phyloP scores from a whole-genome alignment of 805 yeast genomes.

The Osmozyma mogii region DNA sequence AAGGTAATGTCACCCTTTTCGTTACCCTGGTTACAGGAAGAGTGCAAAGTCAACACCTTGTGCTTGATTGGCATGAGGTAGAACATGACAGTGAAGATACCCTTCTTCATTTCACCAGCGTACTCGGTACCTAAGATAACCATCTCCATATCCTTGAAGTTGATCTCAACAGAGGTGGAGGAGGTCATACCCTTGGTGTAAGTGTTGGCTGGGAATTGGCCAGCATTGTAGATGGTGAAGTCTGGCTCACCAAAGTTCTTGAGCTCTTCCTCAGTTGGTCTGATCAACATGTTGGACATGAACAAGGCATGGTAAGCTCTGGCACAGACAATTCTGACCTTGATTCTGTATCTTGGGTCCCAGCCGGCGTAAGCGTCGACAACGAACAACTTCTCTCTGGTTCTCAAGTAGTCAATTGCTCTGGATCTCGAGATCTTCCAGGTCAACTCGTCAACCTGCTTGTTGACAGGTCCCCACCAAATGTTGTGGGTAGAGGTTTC shows the following conservation, averaged over 20 bases:
- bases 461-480: slow-evolving; percentile 99
- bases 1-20: slow-evolving; percentile 80
- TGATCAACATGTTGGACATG: slow-evolving; percentile 96
- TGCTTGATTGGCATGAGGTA: slow-evolving; percentile 95
- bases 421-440: slow-evolving; percentile 95
- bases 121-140: slow-evolving; percentile 97
- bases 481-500: slow-evolving; percentile 72
- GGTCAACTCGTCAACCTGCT: slow-evolving; percentile 85
- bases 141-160: slow-evolving; percentile 98
- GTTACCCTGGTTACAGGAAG: slow-evolving; percentile 88
- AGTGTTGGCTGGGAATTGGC: slow-evolving; percentile 96
- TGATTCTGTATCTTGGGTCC: slow-evolving; percentile 96
- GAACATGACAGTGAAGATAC: slow-evolving; percentile 98
- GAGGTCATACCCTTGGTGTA: slow-evolving; percentile 98
- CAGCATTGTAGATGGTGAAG: slow-evolving; percentile 96
- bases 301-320: slow-evolving; percentile 97
- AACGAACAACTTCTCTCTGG: slow-evolving; percentile 87
- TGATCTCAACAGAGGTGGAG: slow-evolving; percentile 89
- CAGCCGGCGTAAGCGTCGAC: slow-evolving; percentile 98
- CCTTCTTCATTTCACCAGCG: slow-evolving; percentile 99
- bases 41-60: slow-evolving; percentile 86
- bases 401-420: slow-evolving; percentile 93
- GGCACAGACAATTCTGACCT: slow-evolving; percentile 93
- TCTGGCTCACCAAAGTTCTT: slow-evolving; percentile 92
- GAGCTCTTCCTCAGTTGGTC: slow-evolving; percentile 88